Base-by-base conservation (phyloP, 2,329 filamentous ascomycete genomes). In the Trichophyton verrucosum region DNA sequence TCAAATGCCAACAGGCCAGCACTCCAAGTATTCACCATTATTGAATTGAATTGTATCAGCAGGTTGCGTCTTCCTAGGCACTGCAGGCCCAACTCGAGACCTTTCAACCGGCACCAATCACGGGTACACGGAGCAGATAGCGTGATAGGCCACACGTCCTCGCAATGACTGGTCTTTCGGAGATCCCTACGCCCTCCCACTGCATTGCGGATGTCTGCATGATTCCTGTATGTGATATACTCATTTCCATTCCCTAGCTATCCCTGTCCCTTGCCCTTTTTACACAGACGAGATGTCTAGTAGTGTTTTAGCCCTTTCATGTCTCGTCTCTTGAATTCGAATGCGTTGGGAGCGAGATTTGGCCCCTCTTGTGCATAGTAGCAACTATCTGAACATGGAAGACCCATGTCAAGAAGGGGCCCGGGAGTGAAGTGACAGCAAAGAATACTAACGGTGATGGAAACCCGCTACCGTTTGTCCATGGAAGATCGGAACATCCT, bases 191-290 rank as follows among this genome's bases (percentile, higher is more conserved):
- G 0, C 91, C 91, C 3, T 77, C 82, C 61, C 77, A 84, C 61
- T 95, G 89, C 75, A 89, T 87, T 60, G 91, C 87, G 61, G 91
- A 96, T 76, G 96, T 96, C 73, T 96, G 91, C 74, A 80, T 96
- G 66, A 87, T 96, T 63, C 91, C 91, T 1, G 86, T 88, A 70
- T 63, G 82, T 76, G 22, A 27, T 55, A 17, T 55, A 17, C 30
- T 46, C 15, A 22, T 44, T 38, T 38, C 20, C 53, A 22, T 44
- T 56, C 30, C 24, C 47, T 51, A 46, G n/a, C n/a, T 59, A 56
- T 24, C n/a, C 51, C 27, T 56, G 27, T 38, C 11, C 11, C 11
- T 38, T 38, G 27, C 55, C 22, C 24, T 17, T 42, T 20, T 60
- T 24, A 17, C 46, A 46, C 47, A 57, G 47, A 42, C 17, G 42